phyloP scores from a whole-genome alignment of 2,329 filamentous ascomycete species.

The Neonectria punicea region DNA sequence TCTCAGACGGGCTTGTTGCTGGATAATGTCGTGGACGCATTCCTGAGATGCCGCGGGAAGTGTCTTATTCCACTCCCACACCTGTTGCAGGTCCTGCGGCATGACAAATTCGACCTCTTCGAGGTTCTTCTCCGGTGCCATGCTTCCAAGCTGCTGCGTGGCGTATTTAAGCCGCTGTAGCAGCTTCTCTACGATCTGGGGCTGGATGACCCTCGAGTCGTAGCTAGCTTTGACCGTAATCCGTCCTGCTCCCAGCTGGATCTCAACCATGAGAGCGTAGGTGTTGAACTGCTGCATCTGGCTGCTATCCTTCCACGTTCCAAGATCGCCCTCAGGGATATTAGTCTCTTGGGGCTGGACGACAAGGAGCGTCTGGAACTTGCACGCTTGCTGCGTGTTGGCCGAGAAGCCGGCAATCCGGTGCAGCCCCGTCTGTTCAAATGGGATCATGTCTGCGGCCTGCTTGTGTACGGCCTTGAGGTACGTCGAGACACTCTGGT shows the following conservation, averaged over 20 bases:
- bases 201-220: constrained; percentile 8
- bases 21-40: constrained; percentile 31
- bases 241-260: background rate
- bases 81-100: constrained; percentile 23
- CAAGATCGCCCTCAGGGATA: background rate
- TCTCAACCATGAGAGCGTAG: constrained; percentile 10
- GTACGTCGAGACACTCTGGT: constrained; percentile 49
- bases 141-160: background rate
- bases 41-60: constrained; percentile 29
- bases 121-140: background rate
- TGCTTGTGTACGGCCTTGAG: constrained; percentile 47
- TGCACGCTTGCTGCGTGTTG: background rate
- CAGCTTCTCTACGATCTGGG: background rate
- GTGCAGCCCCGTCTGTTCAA: constrained; percentile 26
- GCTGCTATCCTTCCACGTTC: constrained; percentile 12
- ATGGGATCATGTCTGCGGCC: constrained; percentile 24
- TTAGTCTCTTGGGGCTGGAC: constrained; percentile 3
- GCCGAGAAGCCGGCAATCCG: background rate
- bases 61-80: constrained; percentile 25
- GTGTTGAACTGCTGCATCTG: constrained; percentile 12
- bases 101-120: background rate
- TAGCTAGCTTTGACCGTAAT: constrained; percentile 4
- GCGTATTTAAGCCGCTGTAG: constrained; percentile 1
- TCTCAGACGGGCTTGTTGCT: constrained; percentile 6
- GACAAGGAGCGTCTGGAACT: constrained; percentile 21